Evolutionary conservation across 257 asterid species (phyloP).

Genomic region (Henckelia pumila): DNA sequence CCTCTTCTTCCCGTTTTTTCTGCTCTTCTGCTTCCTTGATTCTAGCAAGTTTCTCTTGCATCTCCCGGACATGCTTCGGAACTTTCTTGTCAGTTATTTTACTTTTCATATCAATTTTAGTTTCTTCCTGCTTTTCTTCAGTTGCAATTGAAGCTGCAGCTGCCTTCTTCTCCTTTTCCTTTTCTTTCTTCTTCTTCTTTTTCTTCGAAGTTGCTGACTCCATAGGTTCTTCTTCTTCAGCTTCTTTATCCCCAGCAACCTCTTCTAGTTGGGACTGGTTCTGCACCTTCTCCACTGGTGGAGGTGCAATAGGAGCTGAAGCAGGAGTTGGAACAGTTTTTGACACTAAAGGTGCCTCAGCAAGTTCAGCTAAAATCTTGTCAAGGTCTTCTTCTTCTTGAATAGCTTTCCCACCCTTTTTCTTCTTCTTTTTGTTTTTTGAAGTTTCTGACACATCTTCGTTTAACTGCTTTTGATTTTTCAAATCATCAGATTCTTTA

Average conservation of each 20-base stretch:
- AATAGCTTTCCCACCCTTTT: constrained; percentile 64
- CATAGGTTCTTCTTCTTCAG: constrained; percentile 54
- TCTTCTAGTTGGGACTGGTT: constrained; percentile 49
- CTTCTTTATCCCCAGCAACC: constrained; percentile 59
- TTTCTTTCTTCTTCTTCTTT: constrained; percentile 86
- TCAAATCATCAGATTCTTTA: constrained; percentile 30
- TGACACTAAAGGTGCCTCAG: constrained; percentile 46
- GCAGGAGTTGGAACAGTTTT: constrained; percentile 34
- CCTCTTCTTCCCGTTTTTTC: constrained; percentile 79
- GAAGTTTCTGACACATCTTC: constrained; percentile 51
- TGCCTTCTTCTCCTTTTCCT: constrained; percentile 64
- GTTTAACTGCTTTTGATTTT: constrained; percentile 30
- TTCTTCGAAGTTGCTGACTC: constrained; percentile 74
- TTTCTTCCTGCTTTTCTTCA: constrained; percentile 67
- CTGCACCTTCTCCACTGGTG: constrained; percentile 40
- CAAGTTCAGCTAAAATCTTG: constrained; percentile 80
- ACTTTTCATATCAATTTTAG: constrained; percentile 41
- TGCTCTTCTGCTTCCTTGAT: constrained; percentile 75
- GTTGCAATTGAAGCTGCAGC: constrained; percentile 47
- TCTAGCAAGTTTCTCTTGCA: constrained; percentile 84
- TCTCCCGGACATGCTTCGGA: constrained; percentile 77
- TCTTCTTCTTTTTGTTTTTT: constrained; percentile 82
- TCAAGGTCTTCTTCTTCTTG: constrained; percentile 84
- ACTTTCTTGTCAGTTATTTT: constrained; percentile 59
- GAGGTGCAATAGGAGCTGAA: constrained; percentile 33